These are phyloP conservation scores for Sclerotinia sclerotiorum DNA, from an alignment of 2,329 filamentous ascomycete species.

Conservation along the genomic window DNA sequence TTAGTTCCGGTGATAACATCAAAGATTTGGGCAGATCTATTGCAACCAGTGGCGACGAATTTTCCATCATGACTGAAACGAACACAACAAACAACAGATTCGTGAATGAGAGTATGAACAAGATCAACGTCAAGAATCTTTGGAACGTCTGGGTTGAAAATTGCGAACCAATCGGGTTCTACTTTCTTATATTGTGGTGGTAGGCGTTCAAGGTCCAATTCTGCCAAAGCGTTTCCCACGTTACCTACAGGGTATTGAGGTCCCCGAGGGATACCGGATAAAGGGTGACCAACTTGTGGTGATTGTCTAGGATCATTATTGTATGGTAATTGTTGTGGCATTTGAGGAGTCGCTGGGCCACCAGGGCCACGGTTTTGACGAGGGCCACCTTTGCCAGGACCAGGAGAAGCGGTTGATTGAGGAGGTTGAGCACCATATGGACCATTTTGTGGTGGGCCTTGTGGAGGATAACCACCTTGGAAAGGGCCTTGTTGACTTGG, in stretches of 20 bases:
- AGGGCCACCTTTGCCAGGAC: slow-evolving; percentile 65
- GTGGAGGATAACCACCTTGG: slow-evolving; percentile 54
- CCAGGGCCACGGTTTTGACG: slow-evolving; percentile 65
- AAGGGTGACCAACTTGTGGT: slow-evolving; percentile 84
- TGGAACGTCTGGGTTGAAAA: slow-evolving; percentile 91
- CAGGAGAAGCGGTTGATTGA: slow-evolving; percentile 82
- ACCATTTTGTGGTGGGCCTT: slow-evolving; percentile 58
- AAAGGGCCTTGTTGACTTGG: slow-evolving; percentile 64
- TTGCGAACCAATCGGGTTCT: slow-evolving; percentile 89
- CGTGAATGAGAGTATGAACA: slow-evolving; percentile 87
- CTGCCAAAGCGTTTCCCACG: slow-evolving; percentile 72
- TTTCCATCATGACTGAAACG: slow-evolving; percentile 95
- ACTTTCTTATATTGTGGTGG: slow-evolving; percentile 86
- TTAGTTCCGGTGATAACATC: slow-evolving; percentile 86
- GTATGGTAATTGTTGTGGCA: slow-evolving; percentile 84
- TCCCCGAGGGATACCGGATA: slow-evolving; percentile 57
- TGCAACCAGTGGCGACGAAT: slow-evolving; percentile 95
- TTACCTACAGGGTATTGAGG: slow-evolving; percentile 43
- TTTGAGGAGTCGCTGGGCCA: slow-evolving; percentile 85
- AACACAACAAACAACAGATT: slow-evolving; percentile 97
- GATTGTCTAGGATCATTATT: slow-evolving; percentile 79
- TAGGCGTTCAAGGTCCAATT: slow-evolving; percentile 82
- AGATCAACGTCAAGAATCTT: slow-evolving; percentile 91
- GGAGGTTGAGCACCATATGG: slow-evolving; percentile 77
- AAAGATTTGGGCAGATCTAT: slow-evolving; percentile 98